Percentiles rank a stretch among this genome's conserved stretches.
Evolutionary conservation across 768 basidiomycete species (phyloP).

Genomic region (Hygrocybe coccinea): DNA sequence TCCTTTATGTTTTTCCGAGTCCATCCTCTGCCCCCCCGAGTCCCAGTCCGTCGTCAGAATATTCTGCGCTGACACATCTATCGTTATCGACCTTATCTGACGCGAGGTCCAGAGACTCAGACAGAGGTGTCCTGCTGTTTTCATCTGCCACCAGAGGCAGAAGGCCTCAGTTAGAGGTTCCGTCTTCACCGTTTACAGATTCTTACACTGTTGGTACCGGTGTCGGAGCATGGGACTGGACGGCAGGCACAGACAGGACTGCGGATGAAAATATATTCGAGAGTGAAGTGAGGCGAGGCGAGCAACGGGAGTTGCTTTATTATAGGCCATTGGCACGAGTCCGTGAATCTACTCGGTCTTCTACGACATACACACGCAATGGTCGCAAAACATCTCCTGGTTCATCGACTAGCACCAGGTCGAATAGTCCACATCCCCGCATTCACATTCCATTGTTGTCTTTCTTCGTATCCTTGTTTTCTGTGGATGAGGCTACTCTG

Average conservation of each 20-base stretch:
- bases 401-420: neutral
- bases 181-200: neutral
- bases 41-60: conserved; percentile 15
- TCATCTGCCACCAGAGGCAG: neutral
- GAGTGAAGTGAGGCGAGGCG: neutral
- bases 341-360: neutral
- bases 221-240: conserved; percentile 1
- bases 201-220: neutral
- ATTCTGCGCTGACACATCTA: conserved; percentile 9
- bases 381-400: too few relatives aligned
- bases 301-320: neutral
- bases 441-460: conserved; percentile 36
- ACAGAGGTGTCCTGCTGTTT: neutral
- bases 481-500: conserved; percentile 35
- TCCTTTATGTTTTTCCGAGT: conserved; percentile 19
- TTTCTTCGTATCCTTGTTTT: conserved; percentile 32
- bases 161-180: neutral
- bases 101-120: conserved; percentile 8
- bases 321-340: neutral
- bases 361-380: too few relatives aligned
- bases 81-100: conserved; percentile 12
- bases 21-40: conserved; percentile 19
- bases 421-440: conserved; percentile 24
- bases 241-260: neutral
- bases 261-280: neutral